A percentile compares a stretch with the other conserved stretches of the same genome.
Evolutionary conservation across 2,329 filamentous ascomycete species (phyloP).

Genomic region (Aspergillus fumigatiaffinis): DNA sequence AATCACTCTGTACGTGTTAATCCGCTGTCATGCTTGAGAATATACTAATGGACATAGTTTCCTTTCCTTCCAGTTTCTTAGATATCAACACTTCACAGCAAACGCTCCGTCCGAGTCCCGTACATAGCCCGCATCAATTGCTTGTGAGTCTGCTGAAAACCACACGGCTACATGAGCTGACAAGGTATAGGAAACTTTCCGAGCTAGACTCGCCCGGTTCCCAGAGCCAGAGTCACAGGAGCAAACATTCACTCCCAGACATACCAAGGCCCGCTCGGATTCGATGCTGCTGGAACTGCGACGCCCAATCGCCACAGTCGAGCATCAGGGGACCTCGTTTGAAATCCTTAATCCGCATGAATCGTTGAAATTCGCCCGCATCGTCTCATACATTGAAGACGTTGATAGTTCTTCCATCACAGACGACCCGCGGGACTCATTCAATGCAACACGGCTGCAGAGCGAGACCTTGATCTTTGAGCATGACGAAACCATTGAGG

Average conservation of each 20-base stretch:
- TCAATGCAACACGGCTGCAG: slow-evolving; percentile 8
- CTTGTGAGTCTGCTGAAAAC: slow-evolving; percentile 7
- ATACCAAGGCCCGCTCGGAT: slow-evolving; percentile 21
- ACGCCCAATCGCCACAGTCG: slow-evolving; percentile 25
- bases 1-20: slow-evolving; percentile 15
- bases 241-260: slow-evolving; percentile 15
- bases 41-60: slow-evolving; percentile 2
- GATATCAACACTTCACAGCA: slow-evolving; percentile 4
- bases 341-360: slow-evolving; percentile 38
- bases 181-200: slow-evolving; percentile 27
- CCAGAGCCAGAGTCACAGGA: slow-evolving; percentile 17
- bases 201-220: slow-evolving; percentile 23
- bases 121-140: slow-evolving; percentile 12
- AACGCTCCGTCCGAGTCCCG: background rate
- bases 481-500: background rate
- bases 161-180: background rate
- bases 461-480: slow-evolving; percentile 11
- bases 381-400: slow-evolving; percentile 35
- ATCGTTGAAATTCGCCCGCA: slow-evolving; percentile 32
- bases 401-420: slow-evolving; percentile 23
- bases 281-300: slow-evolving; percentile 24
- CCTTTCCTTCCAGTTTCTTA: slow-evolving; percentile 8
- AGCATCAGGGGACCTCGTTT: slow-evolving; percentile 33
- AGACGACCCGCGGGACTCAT: slow-evolving; percentile 22
- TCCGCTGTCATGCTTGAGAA: background rate